Percentiles rank a stretch among this genome's conserved stretches.
phyloP scores from a whole-genome alignment of 441 rosid genomes.

The Theobroma grandiflorum region DNA sequence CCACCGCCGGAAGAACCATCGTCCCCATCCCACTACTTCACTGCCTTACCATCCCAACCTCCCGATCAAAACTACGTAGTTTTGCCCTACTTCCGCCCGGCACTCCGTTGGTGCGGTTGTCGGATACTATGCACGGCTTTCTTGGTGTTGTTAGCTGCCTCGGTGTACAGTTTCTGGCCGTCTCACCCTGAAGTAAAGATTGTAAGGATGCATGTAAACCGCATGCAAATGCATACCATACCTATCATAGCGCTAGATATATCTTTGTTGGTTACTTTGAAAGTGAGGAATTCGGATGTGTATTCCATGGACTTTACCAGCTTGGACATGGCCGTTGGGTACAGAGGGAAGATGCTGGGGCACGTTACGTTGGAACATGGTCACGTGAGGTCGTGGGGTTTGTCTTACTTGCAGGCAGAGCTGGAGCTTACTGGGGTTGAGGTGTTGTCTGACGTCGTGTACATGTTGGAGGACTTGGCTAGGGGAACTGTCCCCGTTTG shows the following conservation, averaged over 20 bases:
- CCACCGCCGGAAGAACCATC: constrained; percentile 27
- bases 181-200: constrained; percentile 59
- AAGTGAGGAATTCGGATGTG: constrained; percentile 60
- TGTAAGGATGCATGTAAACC: constrained; percentile 48
- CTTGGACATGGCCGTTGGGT: constrained; percentile 55
- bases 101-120: constrained; percentile 23
- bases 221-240: constrained; percentile 43
- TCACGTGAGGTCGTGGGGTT: constrained; percentile 58
- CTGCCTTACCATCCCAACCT: constrained; percentile 43
- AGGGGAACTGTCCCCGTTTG: constrained; percentile 58
- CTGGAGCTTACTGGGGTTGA: constrained; percentile 54
- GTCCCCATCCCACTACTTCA: constrained; percentile 36
- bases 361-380: constrained; percentile 61
- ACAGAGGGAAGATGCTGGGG: constrained; percentile 61
- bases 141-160: constrained; percentile 38
- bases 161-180: constrained; percentile 61
- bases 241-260: constrained; percentile 54
- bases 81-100: constrained; percentile 26
- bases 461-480: constrained; percentile 62
- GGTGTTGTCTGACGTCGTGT: constrained; percentile 54
- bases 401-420: constrained; percentile 56
- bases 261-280: constrained; percentile 54
- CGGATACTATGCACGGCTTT: constrained; percentile 38
- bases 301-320: constrained; percentile 58
- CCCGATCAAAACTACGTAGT: constrained; percentile 41